Percentiles rank a stretch among this genome's conserved stretches.
phyloP scores from a whole-genome alignment of 306 rosid genomes.

The Prunus mume region DNA sequence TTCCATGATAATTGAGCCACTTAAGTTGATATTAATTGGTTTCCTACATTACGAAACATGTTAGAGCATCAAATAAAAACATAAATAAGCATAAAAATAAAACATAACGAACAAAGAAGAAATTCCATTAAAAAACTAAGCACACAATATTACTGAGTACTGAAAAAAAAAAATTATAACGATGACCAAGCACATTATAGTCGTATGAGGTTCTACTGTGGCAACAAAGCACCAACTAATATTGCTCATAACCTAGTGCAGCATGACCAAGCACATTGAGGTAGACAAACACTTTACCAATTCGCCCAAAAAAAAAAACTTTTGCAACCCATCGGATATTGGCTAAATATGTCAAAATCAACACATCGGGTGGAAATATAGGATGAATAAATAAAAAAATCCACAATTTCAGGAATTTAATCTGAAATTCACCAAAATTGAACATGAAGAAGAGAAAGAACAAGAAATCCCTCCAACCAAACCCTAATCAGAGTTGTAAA shows the following conservation, averaged over 20 bases:
- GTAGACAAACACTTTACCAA: no score
- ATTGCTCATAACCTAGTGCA: no score
- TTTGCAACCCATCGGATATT: neutral
- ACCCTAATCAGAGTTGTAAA: neutral
- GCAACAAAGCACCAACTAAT: no score
- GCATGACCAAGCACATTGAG: no score
- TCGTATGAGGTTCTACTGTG: no score
- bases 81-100: neutral
- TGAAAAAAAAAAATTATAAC: neutral
- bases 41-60: conserved; percentile 36
- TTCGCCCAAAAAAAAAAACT: no score
- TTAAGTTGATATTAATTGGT: conserved; percentile 22
- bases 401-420: neutral
- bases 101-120: neutral
- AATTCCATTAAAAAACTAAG: neutral
- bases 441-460: neutral
- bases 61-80: neutral
- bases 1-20: conserved; percentile 48
- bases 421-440: neutral
- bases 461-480: neutral
- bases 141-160: neutral
- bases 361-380: neutral
- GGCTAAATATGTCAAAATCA: neutral
- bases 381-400: neutral
- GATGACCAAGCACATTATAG: neutral